Evolutionary conservation across 768 basidiomycete genomes (phyloP), one percentile per base, ranked within the genome.

Genomic region (Boletellus emodensis): DNA sequence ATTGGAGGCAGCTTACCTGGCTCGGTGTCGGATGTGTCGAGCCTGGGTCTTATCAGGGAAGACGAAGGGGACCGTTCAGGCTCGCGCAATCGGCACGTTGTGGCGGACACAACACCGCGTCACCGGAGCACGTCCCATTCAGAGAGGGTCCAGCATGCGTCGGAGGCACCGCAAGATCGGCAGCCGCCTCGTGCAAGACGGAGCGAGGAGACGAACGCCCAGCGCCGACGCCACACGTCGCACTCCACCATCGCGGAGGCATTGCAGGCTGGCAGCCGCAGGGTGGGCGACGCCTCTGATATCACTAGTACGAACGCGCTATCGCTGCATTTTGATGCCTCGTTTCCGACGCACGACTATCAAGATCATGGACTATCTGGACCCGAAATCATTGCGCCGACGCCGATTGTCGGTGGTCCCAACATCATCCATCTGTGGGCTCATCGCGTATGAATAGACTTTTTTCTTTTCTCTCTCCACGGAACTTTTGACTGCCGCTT

Each of bases 241-340:
- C 66, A 59, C 36, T 42, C 61, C 10, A 55, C 47, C 28, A 44
- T 45, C 54, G 50, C 59, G 60, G 65, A 59, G 35, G 49, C 24
- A 26, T 57, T 67, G 52, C 44, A 42, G 1, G 41, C 49, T 52
- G 55, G 55, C 51, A 42, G 39, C 42, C 50, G 34, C 44, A 61
- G 59, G 48, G 53, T 32, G 45, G 52, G 37, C 53, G 53, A 53
- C 47, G 40, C 40, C 53, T 37, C 62, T 46, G 53, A 64, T 52
- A 62, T 68, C 42, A 58, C 55, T 44, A 48, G 63, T 37, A 61
- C 66, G 7, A 67, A 68, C 24, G 66, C 66, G 51, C 52, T 68
- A 62, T 69, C 68, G 37, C 63, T 68, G 49, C 61, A 63, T 63
- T 68, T 68, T 60, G 66, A 68, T 66, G 66, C 66, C 66, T 68